Evolutionary conservation across 768 basidiomycete species (phyloP).

Genomic region (Clitopilus hobsonii): DNA sequence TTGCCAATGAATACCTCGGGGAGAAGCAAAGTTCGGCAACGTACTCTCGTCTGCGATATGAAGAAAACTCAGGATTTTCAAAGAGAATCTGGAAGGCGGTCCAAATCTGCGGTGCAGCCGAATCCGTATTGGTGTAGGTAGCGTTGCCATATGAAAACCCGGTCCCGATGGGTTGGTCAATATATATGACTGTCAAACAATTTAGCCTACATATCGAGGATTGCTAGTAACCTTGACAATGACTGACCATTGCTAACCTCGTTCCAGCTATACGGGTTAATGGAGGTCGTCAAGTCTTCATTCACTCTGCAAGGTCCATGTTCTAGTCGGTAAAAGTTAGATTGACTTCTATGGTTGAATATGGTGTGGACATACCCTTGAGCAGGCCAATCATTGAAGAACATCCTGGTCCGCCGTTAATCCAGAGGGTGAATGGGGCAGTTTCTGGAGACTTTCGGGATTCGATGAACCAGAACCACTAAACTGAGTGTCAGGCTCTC

Average conservation of each 20-base stretch:
- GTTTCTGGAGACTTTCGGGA: conserved; percentile 43
- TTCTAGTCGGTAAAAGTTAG: conserved; percentile 23
- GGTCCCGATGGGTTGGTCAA: conserved; percentile 2
- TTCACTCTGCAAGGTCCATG: conserved; percentile 49
- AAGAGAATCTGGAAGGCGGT: conserved; percentile 1
- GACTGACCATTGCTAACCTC: conserved; percentile 46
- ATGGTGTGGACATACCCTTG: conserved; percentile 31
- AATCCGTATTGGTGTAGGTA: background rate
- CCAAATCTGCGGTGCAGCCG: conserved; percentile 1
- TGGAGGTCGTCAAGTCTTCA: conserved; percentile 33
- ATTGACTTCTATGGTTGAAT: background rate
- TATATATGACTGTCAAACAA: conserved; percentile 23
- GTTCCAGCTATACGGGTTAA: conserved; percentile 42
- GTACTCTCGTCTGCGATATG: background rate
- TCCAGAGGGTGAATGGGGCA: conserved; percentile 54
- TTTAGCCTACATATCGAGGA: background rate
- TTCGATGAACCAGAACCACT: conserved; percentile 63
- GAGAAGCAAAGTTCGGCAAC: background rate
- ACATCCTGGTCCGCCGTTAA: conserved; percentile 45
- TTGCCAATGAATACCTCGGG: background rate
- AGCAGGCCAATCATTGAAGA: conserved; percentile 55
- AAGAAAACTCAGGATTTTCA: background rate
- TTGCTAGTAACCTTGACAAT: background rate
- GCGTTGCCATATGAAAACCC: conserved; percentile 1
- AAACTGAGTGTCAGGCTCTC: background rate